Conservation (phyloP, 177 flowering plant species). For the Vitis hybrid region DNA sequence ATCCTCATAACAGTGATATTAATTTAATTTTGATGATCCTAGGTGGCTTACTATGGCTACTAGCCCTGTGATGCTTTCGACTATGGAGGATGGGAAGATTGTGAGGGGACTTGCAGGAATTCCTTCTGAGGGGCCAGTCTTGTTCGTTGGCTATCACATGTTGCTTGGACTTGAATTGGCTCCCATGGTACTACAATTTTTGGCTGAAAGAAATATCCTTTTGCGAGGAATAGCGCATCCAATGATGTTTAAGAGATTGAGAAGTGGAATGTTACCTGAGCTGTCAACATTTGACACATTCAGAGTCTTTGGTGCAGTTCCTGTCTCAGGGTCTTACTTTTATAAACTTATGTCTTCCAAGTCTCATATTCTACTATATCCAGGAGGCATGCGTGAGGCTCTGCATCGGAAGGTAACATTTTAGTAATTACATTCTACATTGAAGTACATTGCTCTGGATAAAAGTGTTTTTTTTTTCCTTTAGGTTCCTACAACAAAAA, state of each 20-base stretch:
- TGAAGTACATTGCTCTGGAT: neutral
- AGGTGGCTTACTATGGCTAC: slow-evolving; percentile 40
- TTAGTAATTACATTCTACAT: neutral
- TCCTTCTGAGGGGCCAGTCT: slow-evolving; percentile 78
- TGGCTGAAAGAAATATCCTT: slow-evolving; percentile 48
- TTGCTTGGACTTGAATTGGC: slow-evolving; percentile 57
- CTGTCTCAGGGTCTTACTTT: slow-evolving; percentile 62
- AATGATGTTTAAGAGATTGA: slow-evolving; percentile 38
- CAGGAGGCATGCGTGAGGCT: slow-evolving; percentile 91
- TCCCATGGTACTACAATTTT: slow-evolving; percentile 40
- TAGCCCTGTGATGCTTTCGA: slow-evolving; percentile 71
- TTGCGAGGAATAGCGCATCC: slow-evolving; percentile 86
- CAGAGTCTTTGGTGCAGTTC: slow-evolving; percentile 80
- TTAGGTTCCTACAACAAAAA: too few species aligned
- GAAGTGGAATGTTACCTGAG: slow-evolving; percentile 38
- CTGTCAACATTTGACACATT: slow-evolving; percentile 34
- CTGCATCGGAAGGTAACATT: slow-evolving; percentile 72
- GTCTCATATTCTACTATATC: slow-evolving; percentile 75
- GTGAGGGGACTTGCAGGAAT: slow-evolving; percentile 73
- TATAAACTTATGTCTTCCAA: slow-evolving; percentile 58
- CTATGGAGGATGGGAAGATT: slow-evolving; percentile 61
- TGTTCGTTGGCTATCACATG: slow-evolving; percentile 82
- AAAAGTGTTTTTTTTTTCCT: neutral
- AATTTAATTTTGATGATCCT: slow-evolving; percentile 5
- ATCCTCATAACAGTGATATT: neutral